Evolutionary conservation across 2,329 filamentous ascomycete species (phyloP).

Genomic region (Niveomyces coronatus): DNA sequence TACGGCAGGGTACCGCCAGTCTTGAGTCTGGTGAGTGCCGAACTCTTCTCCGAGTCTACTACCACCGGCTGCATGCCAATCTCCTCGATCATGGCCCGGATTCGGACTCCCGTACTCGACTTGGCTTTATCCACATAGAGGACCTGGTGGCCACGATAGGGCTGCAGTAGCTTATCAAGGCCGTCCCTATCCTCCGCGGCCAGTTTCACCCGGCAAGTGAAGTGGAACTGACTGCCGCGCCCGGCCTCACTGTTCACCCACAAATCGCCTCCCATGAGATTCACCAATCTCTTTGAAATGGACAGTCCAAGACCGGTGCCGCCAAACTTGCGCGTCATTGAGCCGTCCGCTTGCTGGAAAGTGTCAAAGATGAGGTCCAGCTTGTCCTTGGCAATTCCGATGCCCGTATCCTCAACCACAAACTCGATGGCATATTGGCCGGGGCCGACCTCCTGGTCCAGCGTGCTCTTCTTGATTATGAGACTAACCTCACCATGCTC

Average conservation of each 20-base stretch:
- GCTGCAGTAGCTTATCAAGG: conserved; percentile 73
- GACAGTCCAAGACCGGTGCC: conserved; percentile 89
- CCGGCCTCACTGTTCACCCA: conserved; percentile 93
- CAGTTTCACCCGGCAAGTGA: conserved; percentile 83
- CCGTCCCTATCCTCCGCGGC: conserved; percentile 68
- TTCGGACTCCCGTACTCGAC: conserved; percentile 65
- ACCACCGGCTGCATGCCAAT: conserved; percentile 76
- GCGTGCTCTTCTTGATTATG: conserved; percentile 63
- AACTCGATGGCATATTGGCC: conserved; percentile 93
- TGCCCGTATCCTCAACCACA: conserved; percentile 90
- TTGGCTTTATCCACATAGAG: conserved; percentile 89
- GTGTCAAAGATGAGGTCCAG: conserved; percentile 96
- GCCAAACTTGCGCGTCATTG: conserved; percentile 91
- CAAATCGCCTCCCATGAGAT: conserved; percentile 90
- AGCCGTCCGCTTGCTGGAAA: conserved; percentile 96
- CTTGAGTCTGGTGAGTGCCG: conserved; percentile 41
- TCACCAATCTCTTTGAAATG: conserved; percentile 90
- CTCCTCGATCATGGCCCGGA: conserved; percentile 65
- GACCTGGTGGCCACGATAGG: conserved; percentile 88
- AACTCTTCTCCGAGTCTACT: conserved; percentile 67
- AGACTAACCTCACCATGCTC: conserved; percentile 94
- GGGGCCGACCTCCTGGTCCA: conserved; percentile 51
- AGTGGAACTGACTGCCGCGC: conserved; percentile 89
- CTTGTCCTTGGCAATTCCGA: conserved; percentile 92
- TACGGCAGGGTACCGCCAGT: conserved; percentile 57